These are phyloP conservation scores for Chionographis japonica DNA, from an alignment of 106 monocot species.

Conservation along the genomic window DNA sequence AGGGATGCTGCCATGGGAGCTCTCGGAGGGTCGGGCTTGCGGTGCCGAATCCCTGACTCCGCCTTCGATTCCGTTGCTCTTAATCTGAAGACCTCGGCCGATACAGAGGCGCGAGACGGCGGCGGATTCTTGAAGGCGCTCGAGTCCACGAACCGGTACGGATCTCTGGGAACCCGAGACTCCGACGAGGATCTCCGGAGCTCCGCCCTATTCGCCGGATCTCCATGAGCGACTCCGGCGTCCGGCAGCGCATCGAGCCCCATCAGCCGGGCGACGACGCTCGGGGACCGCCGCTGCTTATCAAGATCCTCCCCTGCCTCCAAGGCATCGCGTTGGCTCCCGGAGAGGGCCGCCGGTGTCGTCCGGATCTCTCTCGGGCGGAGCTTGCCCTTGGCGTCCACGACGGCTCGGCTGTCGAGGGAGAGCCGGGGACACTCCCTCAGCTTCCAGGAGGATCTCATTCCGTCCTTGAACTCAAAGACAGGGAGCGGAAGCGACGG, in stretches of 20 bases:
- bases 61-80: background rate
- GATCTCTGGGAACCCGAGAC: slow-evolving; percentile 58
- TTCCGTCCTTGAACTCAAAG: slow-evolving; percentile 47
- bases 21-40: no score
- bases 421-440: slow-evolving; percentile 76
- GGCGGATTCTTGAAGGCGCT: slow-evolving; percentile 19
- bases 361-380: slow-evolving; percentile 58
- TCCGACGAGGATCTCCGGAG: slow-evolving; percentile 82
- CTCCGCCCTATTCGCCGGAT: slow-evolving; percentile 21
- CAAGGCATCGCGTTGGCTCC: background rate
- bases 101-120: background rate
- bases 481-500: slow-evolving; percentile 35
- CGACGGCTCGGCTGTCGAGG: slow-evolving; percentile 68
- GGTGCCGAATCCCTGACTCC: no score
- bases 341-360: background rate
- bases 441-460: slow-evolving; percentile 59
- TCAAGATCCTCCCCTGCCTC: slow-evolving; percentile 16
- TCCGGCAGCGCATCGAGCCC: slow-evolving; percentile 73
- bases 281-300: slow-evolving; percentile 60
- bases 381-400: slow-evolving; percentile 32
- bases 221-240: background rate
- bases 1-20: background rate
- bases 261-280: slow-evolving; percentile 87
- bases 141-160: slow-evolving; percentile 32
- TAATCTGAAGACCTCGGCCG: background rate